Evolutionary conservation across 768 basidiomycete species (phyloP).

Genomic region (Lyophyllum semitale): DNA sequence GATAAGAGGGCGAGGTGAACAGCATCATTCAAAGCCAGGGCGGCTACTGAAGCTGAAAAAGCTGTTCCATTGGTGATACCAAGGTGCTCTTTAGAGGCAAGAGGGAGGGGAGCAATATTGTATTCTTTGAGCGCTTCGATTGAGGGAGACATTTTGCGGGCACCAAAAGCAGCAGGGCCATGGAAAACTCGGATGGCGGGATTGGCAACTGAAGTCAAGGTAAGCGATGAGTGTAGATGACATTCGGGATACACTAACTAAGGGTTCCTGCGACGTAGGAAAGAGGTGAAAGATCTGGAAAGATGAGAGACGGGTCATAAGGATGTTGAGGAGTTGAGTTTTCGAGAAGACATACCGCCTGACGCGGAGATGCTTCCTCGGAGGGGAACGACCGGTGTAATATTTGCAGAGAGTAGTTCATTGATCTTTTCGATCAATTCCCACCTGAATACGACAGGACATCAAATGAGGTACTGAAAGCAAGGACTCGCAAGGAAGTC

Average conservation of each 20-base stretch:
- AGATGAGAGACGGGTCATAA: not conserved
- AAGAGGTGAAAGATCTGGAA: slow-evolving; percentile 48
- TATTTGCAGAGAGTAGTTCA: slow-evolving; percentile 60
- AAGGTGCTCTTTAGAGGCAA: slow-evolving; percentile 68
- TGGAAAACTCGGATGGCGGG: slow-evolving; percentile 44
- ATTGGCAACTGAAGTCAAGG: slow-evolving; percentile 23
- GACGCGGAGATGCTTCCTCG: slow-evolving; percentile 79
- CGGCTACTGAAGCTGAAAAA: slow-evolving; percentile 72
- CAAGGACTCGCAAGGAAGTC: slow-evolving; percentile 2
- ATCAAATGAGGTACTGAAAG: not conserved
- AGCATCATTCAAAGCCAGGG: slow-evolving; percentile 72
- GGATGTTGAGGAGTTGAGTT: not conserved
- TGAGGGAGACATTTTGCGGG: slow-evolving; percentile 54
- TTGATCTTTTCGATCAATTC: slow-evolving; percentile 73
- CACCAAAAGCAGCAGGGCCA: slow-evolving; percentile 49
- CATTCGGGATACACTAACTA: slow-evolving; percentile 29
- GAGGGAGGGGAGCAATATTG: slow-evolving; percentile 56
- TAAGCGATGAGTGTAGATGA: not conserved
- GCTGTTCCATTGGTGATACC: slow-evolving; percentile 78
- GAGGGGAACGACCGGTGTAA: slow-evolving; percentile 78
- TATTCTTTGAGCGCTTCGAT: slow-evolving; percentile 51
- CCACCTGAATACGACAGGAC: slow-evolving; percentile 42
- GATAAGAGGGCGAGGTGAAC: slow-evolving; percentile 61
- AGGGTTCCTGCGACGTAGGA: slow-evolving; percentile 72
- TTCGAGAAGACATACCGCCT: slow-evolving; percentile 49